Base-by-base conservation (phyloP, 805 yeast species). In the Starmerella cellae region DNA sequence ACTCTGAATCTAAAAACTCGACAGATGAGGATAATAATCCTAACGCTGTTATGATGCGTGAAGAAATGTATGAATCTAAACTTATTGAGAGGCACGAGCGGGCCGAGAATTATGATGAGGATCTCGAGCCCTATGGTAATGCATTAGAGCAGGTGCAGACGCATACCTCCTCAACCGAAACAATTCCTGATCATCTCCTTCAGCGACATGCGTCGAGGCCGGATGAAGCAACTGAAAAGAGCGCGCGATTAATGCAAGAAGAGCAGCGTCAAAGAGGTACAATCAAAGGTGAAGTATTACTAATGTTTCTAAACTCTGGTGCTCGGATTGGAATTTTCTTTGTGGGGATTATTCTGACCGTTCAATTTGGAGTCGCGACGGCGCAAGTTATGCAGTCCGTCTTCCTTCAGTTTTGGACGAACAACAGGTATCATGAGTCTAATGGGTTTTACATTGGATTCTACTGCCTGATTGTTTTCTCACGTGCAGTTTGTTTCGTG, bases 401-500 rank as follows among this genome's bases (percentile, higher is more conserved):
- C 19, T 51, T 77, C 57, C 66, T 85, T 45, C 77, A 93, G 1
- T 84, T 79, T 60, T 84, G 95, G 95, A 67, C 78, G 4, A 68
- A 66, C 17, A 47, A 65, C 39, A 74, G 70, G 56, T 82, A 79
- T 54, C 47, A 64, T 4, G 57, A 58, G 42, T 43, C 70, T 6
- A 63, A 68, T 41, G 71, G 75, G 0, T 75, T 75, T 52, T 82
- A 83, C 63, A 79, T 79, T 58, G 94, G 91, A 1, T 52, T 82
- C 35, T 63, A 60, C 39, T 78, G 75, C 47, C 63, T 59, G 33
- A 51, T 65, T 44, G 63, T 80, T 35, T 66, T 78, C 70, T 66
- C 77, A 50, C 64, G 79, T 0, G 54, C 77, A 3, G 52, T 75
- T 33, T 59, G 73, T 36, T 51, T 50, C 24, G 48, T 51, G 14